Conservation (phyloP, 75 land plant species). For the Gnetum montanum region DNA sequence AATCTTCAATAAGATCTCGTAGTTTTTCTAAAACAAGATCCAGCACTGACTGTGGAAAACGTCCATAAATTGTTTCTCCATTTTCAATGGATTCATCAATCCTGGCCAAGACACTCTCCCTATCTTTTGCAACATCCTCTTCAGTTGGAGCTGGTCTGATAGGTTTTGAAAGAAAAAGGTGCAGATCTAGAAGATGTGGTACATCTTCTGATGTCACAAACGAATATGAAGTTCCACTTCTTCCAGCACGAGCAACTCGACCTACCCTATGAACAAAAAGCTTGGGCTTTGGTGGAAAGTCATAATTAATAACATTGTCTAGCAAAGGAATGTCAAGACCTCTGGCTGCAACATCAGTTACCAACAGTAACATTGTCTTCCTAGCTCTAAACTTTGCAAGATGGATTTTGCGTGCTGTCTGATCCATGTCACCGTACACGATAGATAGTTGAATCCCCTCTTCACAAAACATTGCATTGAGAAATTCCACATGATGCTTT, state of each 20-base stretch:
- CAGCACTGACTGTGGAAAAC: conserved; percentile 72
- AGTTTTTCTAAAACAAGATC: conserved; percentile 66
- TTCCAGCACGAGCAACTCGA: conserved; percentile 96
- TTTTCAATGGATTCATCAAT: conserved; percentile 48
- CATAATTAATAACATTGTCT: conserved; percentile 97
- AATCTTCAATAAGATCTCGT: conserved; percentile 46
- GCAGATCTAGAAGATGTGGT: conserved; percentile 84
- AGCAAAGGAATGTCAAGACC: conserved; percentile 96
- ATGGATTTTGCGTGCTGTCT: conserved; percentile 95
- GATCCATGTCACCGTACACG: conserved; percentile 97
- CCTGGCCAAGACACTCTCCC: conserved; percentile 34
- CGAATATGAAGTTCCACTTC: conserved; percentile 88
- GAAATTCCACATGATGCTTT: conserved; percentile 94
- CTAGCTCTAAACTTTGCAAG: conserved; percentile 83
- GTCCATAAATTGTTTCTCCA: conserved; percentile 90
- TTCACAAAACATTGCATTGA: conserved; percentile 45
- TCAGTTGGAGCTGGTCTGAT: conserved; percentile 81
- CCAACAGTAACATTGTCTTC: conserved; percentile 85
- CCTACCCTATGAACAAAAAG: conserved; percentile 97
- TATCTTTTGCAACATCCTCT: conserved; percentile 56
- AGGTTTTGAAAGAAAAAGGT: conserved; percentile 93
- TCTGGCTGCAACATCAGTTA: conserved; percentile 97
- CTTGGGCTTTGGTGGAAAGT: conserved; percentile 96
- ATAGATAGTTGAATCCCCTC: conserved; percentile 88
- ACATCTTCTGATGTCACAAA: conserved; percentile 88